phyloP scores from a whole-genome alignment of 345 rosid genomes.

The Eucalyptus cladocalyx region DNA sequence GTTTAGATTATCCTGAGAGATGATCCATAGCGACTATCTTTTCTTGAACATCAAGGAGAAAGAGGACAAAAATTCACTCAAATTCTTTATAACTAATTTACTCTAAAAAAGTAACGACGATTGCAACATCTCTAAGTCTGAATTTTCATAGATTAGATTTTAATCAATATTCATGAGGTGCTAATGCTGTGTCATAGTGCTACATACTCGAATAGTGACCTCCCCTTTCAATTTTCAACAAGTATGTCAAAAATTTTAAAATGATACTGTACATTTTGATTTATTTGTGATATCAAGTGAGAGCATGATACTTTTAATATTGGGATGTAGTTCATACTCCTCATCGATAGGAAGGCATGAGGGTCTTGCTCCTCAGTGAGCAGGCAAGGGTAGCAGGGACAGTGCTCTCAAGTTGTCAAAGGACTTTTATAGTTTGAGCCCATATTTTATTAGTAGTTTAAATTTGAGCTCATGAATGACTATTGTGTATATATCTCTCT shows the following conservation, averaged over 20 bases:
- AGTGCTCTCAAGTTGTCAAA: no score
- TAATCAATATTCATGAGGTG: neutral
- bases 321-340: no score
- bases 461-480: no score
- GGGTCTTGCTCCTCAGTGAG: no score
- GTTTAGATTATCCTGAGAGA: neutral
- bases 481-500: no score
- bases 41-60: neutral
- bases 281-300: neutral
- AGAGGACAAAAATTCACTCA: neutral
- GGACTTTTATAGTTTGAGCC: no score
- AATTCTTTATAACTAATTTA: neutral
- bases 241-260: neutral
- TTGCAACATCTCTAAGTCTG: neutral
- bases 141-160: neutral
- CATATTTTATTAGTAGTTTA: no score
- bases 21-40: neutral
- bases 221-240: neutral
- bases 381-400: accelerated
- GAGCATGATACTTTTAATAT: neutral
- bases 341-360: no score
- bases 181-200: neutral
- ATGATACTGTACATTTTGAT: neutral
- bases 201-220: neutral
- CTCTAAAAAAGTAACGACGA: neutral